Base-by-base conservation (phyloP, 306 rosid genomes). In the Sicyos edulis region DNA sequence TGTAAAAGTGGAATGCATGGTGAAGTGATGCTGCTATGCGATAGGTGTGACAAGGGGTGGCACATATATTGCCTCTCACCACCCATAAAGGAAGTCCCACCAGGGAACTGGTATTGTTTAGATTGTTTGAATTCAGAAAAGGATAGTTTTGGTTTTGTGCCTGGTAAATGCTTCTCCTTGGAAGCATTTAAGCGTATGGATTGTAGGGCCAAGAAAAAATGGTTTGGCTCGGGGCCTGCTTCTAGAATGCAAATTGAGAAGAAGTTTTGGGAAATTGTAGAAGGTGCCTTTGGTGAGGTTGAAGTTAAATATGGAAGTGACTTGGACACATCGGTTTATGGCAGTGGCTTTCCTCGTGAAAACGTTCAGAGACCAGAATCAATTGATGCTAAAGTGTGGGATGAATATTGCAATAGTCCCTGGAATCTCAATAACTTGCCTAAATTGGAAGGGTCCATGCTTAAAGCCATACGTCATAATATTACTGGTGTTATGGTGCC, bases 401-500 rank as follows among this genome's bases (percentile, higher is more conserved):
- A 87, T 77, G 97, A 88, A 59, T 93, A 84, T 77, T 79, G 92
- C n/a, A 29, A 79, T 65, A 88, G 79, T 80, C 98, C 98, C 6
- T 93, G 98, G 98, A 93, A 93, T 83, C 93, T 93, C 60, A 93
- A 93, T 79, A 93, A 93, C 84, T 85, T 93, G 84, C 97, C 98
- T 64, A 93, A 90, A 82, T 81, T 90, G 83, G 81, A 88, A 78
- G 98, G 98, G 10, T 93, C 98, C 12, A 82, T 93, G 85, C 97
- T 93, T 65, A 88, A 65, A 84, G 88, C 97, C 71, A 86, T 90
- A 76, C 90, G 87, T 82, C 87, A 93, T 69, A 93, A 93, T 80
- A 93, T 93, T 77, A 88, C 98, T 70, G 98, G 98, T 72, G 98
- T 93, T 71, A 93, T 91, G 96, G 98, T 93, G 59, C 98, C 98